These are phyloP conservation scores for Globisporangium alternatum DNA, from an alignment of 352 stramenopile genomes.

Conservation along the genomic window DNA sequence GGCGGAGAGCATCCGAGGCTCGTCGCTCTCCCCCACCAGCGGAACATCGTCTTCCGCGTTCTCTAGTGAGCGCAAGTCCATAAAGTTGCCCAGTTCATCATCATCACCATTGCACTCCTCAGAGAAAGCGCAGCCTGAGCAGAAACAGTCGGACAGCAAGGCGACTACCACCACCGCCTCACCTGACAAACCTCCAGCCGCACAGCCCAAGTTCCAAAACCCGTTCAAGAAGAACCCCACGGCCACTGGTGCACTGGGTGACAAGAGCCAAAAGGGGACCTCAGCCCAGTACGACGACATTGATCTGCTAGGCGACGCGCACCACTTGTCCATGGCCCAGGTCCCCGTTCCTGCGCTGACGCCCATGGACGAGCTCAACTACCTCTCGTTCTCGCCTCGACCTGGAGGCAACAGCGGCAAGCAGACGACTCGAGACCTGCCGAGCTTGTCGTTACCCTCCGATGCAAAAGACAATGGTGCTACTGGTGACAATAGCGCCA, in stretches of 20 bases:
- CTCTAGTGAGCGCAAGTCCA: conserved; percentile 7
- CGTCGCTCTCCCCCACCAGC: neutral
- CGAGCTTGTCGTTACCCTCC: conserved; percentile 8
- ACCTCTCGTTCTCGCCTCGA: conserved; percentile 15
- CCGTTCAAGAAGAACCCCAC: conserved; percentile 11
- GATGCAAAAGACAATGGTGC: conserved; percentile 4
- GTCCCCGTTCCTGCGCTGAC: neutral
- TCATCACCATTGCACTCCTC: neutral
- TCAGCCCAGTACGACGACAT: neutral
- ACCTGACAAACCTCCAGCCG: neutral
- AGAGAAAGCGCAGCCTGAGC: conserved; percentile 7
- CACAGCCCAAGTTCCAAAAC: conserved; percentile 14
- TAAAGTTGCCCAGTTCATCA: neutral
- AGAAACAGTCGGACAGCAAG: conserved; percentile 4
- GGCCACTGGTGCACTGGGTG: neutral
- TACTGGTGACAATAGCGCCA: neutral
- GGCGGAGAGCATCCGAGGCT: conserved; percentile 9
- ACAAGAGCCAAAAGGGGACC: neutral
- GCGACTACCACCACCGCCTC: neutral
- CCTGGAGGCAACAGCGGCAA: neutral
- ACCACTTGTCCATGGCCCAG: neutral
- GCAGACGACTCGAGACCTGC: neutral
- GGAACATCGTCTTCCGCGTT: neutral
- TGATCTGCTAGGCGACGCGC: neutral
- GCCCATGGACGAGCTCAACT: conserved; percentile 8